Percentiles rank a stretch among this genome's conserved stretches.
These are phyloP conservation scores for Calonectria henricotiae DNA, from an alignment of 2,329 filamentous ascomycete species.

Conservation along the genomic window DNA sequence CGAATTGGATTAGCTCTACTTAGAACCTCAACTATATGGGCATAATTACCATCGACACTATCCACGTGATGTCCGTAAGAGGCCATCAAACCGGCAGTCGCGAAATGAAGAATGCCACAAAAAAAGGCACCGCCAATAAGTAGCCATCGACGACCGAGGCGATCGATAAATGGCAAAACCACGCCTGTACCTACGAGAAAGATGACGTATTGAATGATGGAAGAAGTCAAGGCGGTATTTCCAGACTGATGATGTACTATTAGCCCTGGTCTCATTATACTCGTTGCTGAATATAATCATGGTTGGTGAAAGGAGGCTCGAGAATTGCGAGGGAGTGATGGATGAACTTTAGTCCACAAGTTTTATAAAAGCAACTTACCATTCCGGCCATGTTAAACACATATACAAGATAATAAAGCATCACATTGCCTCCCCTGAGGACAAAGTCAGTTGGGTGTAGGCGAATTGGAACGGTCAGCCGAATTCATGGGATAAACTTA, in stretches of 20 bases:
- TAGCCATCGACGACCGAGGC: conserved; percentile 65
- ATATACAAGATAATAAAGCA: conserved; percentile 75
- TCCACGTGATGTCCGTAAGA: conserved; percentile 64
- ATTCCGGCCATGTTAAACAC: conserved; percentile 76
- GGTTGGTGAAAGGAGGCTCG: neutral
- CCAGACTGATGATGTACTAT: conserved; percentile 42
- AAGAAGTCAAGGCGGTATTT: conserved; percentile 64
- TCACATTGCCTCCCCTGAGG: conserved; percentile 66
- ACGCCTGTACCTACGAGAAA: conserved; percentile 69
- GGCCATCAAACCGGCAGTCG: conserved; percentile 68
- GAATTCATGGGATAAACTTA: conserved; percentile 26
- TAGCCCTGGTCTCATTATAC: neutral
- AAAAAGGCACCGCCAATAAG: conserved; percentile 64
- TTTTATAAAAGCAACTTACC: conserved; percentile 34
- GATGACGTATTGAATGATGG: conserved; percentile 71
- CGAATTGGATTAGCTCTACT: conserved; percentile 25
- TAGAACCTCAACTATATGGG: accelerated
- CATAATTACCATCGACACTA: conserved; percentile 56
- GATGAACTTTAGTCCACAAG: neutral
- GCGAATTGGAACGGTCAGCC: neutral
- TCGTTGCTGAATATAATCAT: neutral
- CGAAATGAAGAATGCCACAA: conserved; percentile 66
- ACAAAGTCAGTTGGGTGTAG: neutral
- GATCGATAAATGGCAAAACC: conserved; percentile 68
- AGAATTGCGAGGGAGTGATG: neutral